phyloP scores from a whole-genome alignment of 2,329 filamentous ascomycete species.

The Fonsecaea pedrosoi region DNA sequence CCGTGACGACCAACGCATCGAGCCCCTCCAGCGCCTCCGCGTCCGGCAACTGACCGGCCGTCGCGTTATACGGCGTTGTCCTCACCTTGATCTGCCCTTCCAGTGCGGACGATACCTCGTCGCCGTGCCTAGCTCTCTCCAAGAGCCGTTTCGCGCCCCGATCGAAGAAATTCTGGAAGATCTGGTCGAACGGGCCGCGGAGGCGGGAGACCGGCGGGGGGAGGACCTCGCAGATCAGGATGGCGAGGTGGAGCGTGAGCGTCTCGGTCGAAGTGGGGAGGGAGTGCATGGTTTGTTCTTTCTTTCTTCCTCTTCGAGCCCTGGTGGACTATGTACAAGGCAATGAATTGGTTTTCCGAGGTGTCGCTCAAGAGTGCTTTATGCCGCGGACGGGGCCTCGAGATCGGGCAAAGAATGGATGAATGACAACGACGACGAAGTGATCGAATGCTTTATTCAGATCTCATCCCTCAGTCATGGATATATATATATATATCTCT shows the following conservation, averaged over 20 bases:
- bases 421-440: too few species aligned
- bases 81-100: background rate
- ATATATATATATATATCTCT: background rate
- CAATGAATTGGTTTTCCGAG: too few species aligned
- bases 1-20: conserved; percentile 5
- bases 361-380: too few species aligned
- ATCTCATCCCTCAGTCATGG: background rate
- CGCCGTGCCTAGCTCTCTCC: background rate
- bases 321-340: too few species aligned
- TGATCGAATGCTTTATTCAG: background rate
- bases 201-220: background rate
- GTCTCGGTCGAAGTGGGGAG: conserved; percentile 1
- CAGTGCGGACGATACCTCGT: background rate
- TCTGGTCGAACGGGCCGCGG: conserved; percentile 8
- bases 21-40: background rate
- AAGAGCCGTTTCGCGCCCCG: conserved; percentile 1
- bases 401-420: too few species aligned
- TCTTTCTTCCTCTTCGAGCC: background rate
- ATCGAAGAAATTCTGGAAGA: conserved; percentile 7
- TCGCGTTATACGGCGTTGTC: conserved; percentile 6
- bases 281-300: background rate
- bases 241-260: conserved; percentile 4
- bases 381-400: too few species aligned
- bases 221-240: conserved; percentile 8
- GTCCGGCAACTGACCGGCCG: conserved; percentile 1